These are phyloP conservation scores for Thraustochytrium sp. DNA, from an alignment of 352 stramenopile genomes.

Conservation along the genomic window DNA sequence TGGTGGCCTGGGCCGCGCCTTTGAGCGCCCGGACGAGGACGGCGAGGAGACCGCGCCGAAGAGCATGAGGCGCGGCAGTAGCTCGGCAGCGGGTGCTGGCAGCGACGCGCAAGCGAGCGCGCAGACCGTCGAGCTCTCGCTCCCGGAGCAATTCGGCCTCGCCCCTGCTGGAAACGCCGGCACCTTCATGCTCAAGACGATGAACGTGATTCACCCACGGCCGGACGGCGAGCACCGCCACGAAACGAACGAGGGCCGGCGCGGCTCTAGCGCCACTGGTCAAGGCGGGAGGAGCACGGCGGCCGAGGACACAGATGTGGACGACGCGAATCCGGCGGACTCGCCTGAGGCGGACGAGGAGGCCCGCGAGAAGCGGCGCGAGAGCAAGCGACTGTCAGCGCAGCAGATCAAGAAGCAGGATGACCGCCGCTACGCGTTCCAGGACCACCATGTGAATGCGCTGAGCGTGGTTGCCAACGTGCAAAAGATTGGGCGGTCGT, in stretches of 20 bases:
- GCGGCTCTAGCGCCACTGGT: background rate
- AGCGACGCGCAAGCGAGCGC: no score
- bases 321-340: background rate
- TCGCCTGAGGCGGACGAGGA: background rate
- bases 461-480: slow-evolving; percentile 12
- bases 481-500: slow-evolving; percentile 37
- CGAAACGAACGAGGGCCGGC: background rate
- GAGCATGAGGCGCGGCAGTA: background rate
- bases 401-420: background rate
- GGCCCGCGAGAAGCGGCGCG: background rate
- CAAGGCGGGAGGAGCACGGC: background rate
- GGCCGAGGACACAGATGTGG: background rate
- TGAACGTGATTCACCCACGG: background rate
- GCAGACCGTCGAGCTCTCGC: background rate
- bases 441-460: background rate
- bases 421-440: background rate
- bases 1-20: background rate
- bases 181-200: slow-evolving; percentile 30
- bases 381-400: background rate
- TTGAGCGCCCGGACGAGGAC: no score
- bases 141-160: background rate
- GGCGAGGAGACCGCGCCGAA: no score
- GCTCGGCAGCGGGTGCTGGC: background rate
- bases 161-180: background rate
- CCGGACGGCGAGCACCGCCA: background rate